A percentile compares a stretch with the other conserved stretches of the same genome.
Conservation (phyloP, 1,139 yeast species). For the Blastobotrys petasosporus region DNA sequence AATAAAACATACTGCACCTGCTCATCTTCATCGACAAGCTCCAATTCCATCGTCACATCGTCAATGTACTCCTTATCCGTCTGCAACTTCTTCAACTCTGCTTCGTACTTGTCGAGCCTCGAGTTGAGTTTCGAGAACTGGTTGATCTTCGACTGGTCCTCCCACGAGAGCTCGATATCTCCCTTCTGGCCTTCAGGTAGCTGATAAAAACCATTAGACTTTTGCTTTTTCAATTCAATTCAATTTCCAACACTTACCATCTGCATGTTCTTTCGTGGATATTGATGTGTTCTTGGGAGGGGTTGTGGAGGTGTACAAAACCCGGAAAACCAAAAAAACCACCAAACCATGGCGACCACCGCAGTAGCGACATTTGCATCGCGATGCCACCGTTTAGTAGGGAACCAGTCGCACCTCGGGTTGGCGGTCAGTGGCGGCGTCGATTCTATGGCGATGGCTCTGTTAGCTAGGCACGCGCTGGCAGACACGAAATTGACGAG, state of each 20-base stretch:
- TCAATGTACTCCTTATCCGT: slow-evolving; percentile 84
- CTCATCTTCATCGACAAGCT: slow-evolving; percentile 76
- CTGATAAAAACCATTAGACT: slow-evolving; percentile 1
- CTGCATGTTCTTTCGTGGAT: slow-evolving; percentile 6
- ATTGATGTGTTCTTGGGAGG: background rate
- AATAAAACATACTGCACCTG: slow-evolving; percentile 26
- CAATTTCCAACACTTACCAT: slow-evolving; percentile 6
- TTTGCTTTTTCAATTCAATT: background rate
- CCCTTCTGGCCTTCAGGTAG: slow-evolving; percentile 35
- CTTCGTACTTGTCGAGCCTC: slow-evolving; percentile 54
- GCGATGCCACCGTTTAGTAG: slow-evolving; percentile 1
- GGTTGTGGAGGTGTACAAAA: background rate
- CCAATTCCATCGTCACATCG: slow-evolving; percentile 80
- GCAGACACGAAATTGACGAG: slow-evolving; percentile 36
- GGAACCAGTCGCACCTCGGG: slow-evolving; percentile 22
- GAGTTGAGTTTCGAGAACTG: slow-evolving; percentile 76
- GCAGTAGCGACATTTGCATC: slow-evolving; percentile 1
- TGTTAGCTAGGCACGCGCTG: slow-evolving; percentile 36
- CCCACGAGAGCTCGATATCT: slow-evolving; percentile 75
- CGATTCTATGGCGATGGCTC: slow-evolving; percentile 66
- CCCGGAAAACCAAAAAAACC: background rate
- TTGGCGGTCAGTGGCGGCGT: slow-evolving; percentile 75
- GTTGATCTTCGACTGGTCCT: slow-evolving; percentile 85
- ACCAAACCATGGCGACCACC: background rate
- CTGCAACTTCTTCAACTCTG: slow-evolving; percentile 45